A percentile compares a stretch with the other conserved stretches of the same genome.
Conservation (phyloP, 371 early-diverging fungal species). For the Mucor sp. region DNA sequence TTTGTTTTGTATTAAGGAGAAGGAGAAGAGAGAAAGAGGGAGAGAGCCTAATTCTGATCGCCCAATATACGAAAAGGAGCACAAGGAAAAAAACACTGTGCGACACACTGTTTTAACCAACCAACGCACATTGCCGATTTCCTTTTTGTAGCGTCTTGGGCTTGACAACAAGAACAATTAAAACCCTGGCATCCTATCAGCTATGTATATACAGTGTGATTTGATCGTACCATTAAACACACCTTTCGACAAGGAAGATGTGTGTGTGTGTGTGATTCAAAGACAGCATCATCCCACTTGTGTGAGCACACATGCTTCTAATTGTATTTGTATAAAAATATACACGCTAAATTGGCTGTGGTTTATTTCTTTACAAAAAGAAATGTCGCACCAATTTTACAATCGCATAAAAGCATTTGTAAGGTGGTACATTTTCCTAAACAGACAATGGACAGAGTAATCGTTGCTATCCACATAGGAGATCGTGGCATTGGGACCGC, state of each 20-base stretch:
- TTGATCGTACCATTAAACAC: background rate
- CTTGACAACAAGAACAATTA: background rate
- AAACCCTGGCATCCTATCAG: background rate
- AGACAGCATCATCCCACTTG: background rate
- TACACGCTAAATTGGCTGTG: background rate
- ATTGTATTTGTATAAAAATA: background rate
- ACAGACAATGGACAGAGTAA: too few species aligned
- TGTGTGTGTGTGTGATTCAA: background rate
- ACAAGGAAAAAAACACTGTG: background rate
- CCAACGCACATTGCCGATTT: background rate
- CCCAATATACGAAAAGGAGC: conserved; percentile 5
- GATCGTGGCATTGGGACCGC: too few species aligned
- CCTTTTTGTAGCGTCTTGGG: background rate
- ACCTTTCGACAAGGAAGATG: background rate
- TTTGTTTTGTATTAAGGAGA: background rate
- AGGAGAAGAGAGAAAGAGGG: background rate
- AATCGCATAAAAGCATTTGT: background rate
- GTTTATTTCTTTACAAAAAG: background rate
- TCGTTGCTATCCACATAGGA: too few species aligned
- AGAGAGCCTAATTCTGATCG: background rate
- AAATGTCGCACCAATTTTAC: background rate
- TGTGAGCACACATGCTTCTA: background rate
- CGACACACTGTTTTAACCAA: background rate
- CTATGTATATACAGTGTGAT: background rate
- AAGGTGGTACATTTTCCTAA: background rate